Evolutionary conservation across 1,284 basidiomycete genomes (phyloP), one percentile per base, ranked within the genome.

Genomic region (Tilletia caries): DNA sequence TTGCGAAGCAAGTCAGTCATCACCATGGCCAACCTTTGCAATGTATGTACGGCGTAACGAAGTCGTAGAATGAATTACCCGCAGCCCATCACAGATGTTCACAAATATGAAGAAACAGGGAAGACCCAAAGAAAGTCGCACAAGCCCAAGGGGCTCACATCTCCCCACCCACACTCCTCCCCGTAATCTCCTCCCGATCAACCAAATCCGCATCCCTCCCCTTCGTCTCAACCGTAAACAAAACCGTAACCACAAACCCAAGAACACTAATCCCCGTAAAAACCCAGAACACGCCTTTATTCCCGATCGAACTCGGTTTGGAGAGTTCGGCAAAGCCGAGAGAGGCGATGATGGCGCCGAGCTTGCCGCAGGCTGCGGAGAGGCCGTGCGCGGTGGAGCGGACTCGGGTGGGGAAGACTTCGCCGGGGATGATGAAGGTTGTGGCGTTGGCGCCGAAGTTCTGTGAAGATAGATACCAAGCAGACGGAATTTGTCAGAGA

Each of bases 401-500:
- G 69, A 85, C 84, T 64, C 91, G 89, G 1, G 91, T 92, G 1
- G 91, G 91, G 89, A 92, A 93, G 44, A 86, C 87, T 82, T 93
- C 66, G 34, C 54, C 70, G 4, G 92, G 91, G 37, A 92, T 86
- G 74, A 92, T 77, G 76, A 87, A 93, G 1, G 91, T 92, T 1
- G 91, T 92, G 0, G 88, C 88, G 84, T 92, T 92, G 66, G 91
- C 90, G 0, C 91, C 91, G 85, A 67, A 67, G 70, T 76, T 78
- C 48, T 50, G 20, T 3, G 10, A 8, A 60, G 8, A 20, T 8
- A 60, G 8, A 29, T 8, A 8, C 10, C 8, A 20, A 10, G 25
- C 60, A 64, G 23, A 23, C 12, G 18, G 34, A 66, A 32, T 41
- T 13, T 1, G 29, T 33, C 41, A 37, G 48, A n/a, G 20, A 8